Conservation (phyloP, 2,329 filamentous ascomycete genomes). For the Arachnomyces sp. region DNA sequence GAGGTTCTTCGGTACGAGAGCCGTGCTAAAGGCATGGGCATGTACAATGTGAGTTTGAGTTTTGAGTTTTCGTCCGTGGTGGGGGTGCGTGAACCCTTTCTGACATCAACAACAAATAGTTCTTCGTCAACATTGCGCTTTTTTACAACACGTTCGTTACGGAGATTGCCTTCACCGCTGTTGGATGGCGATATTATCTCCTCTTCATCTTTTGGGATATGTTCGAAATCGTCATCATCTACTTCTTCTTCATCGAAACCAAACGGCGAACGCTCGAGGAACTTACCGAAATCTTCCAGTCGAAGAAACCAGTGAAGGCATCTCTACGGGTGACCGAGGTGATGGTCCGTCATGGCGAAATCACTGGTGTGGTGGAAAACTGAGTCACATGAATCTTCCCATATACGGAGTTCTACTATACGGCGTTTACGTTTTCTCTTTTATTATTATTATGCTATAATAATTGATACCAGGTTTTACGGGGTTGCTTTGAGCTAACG, state of each 20-base stretch:
- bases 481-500: too few relatives aligned
- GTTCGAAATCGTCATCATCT: slow-evolving; percentile 32
- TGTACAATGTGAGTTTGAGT: slow-evolving; percentile 28
- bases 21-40: slow-evolving; percentile 51
- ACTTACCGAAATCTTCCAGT: slow-evolving; percentile 42
- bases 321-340: slow-evolving; percentile 29
- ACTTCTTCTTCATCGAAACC: slow-evolving; percentile 47
- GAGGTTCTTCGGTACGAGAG: slow-evolving; percentile 50
- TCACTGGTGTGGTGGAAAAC: slow-evolving; percentile 6
- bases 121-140: slow-evolving; percentile 41
- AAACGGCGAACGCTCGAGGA: slow-evolving; percentile 48
- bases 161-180: slow-evolving; percentile 40
- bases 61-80: background rate
- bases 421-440: too few relatives aligned
- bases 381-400: background rate
- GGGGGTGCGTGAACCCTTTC: background rate
- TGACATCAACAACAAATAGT: slow-evolving; percentile 13
- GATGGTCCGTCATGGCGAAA: slow-evolving; percentile 9
- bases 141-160: slow-evolving; percentile 44
- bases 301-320: slow-evolving; percentile 30
- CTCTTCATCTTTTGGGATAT: slow-evolving; percentile 36
- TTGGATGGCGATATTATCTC: slow-evolving; percentile 51
- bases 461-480: too few relatives aligned
- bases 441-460: too few relatives aligned
- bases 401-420: too few relatives aligned